Evolutionary conservation across 192 early-diverging fungal genomes (phyloP).

Genomic region (Mortierella claussenii): DNA sequence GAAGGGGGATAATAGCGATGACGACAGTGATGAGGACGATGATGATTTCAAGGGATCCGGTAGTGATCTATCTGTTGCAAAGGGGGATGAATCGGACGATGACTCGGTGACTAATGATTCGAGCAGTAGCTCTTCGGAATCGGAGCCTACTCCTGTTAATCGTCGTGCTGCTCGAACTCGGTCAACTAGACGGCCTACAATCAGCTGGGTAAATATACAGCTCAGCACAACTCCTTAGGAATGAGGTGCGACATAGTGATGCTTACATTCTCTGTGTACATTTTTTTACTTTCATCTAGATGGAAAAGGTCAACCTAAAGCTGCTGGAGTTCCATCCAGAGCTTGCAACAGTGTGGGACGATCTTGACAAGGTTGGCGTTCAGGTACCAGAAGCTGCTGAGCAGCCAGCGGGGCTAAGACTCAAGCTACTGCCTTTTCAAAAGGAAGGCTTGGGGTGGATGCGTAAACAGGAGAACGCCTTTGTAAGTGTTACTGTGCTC

Average conservation of each 20-base stretch:
- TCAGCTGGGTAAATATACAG: no score
- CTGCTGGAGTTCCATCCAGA: conserved; percentile 66
- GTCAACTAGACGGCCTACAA: background rate
- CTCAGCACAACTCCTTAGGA: no score
- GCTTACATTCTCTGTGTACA: no score
- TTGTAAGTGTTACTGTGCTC: no score
- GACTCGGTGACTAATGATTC: conserved; percentile 7
- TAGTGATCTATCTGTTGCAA: background rate
- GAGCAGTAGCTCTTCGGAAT: background rate
- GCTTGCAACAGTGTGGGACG: conserved; percentile 69
- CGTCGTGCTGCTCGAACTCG: conserved; percentile 4
- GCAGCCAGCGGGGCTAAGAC: conserved; percentile 75
- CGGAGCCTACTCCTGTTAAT: conserved; percentile 1
- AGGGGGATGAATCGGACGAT: conserved; percentile 8
- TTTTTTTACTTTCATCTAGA: no score
- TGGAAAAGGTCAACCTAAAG: conserved; percentile 46
- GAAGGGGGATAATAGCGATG: conserved; percentile 1
- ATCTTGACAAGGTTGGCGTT: conserved; percentile 53
- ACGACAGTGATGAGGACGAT: background rate
- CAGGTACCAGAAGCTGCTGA: conserved; percentile 52
- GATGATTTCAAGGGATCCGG: conserved; percentile 11
- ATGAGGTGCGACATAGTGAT: conserved; percentile 13
- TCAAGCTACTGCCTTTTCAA: conserved; percentile 91
- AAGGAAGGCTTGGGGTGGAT: conserved; percentile 89
- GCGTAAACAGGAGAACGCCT: conserved; percentile 73